A percentile compares a stretch with the other conserved stretches of the same genome.
Evolutionary conservation across 2,329 filamentous ascomycete species (phyloP).

Genomic region (Xylariaceae sp.): DNA sequence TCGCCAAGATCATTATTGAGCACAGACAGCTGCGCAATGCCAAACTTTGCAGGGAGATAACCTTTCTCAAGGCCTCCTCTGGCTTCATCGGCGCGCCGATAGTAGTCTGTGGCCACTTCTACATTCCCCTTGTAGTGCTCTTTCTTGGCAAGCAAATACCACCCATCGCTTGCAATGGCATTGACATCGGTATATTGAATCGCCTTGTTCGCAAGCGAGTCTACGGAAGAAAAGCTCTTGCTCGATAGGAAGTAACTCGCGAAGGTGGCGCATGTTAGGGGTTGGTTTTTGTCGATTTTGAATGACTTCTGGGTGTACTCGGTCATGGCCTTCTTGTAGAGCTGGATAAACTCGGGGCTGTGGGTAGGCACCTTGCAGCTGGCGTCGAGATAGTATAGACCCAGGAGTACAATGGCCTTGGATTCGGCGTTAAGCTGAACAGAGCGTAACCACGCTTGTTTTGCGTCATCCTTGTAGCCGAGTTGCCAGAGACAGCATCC

Average conservation of each 20-base stretch:
- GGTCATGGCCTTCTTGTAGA: conserved; percentile 92
- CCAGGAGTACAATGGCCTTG: conserved; percentile 87
- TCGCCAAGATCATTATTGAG: conserved; percentile 79
- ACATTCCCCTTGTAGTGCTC: conserved; percentile 77
- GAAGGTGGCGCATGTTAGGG: conserved; percentile 85
- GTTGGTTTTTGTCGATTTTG: conserved; percentile 86
- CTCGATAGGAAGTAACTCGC: conserved; percentile 82
- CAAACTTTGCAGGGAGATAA: conserved; percentile 91
- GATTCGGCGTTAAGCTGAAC: conserved; percentile 77
- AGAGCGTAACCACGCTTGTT: conserved; percentile 80
- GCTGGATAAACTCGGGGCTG: conserved; percentile 73
- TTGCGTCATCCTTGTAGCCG: conserved; percentile 89
- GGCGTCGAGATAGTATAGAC: conserved; percentile 81
- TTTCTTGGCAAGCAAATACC: conserved; percentile 90
- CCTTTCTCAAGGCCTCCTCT: conserved; percentile 86
- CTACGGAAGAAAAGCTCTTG: conserved; percentile 74
- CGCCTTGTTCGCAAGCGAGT: conserved; percentile 82
- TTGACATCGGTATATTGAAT: conserved; percentile 96
- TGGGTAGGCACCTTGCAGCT: conserved; percentile 78
- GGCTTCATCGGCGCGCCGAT: conserved; percentile 84
- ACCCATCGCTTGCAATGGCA: conserved; percentile 92
- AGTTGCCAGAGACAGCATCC: conserved; percentile 97
- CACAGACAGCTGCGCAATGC: conserved; percentile 82
- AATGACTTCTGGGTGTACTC: conserved; percentile 91
- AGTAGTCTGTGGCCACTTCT: conserved; percentile 75